Evolutionary conservation across 441 rosid species (phyloP), one percentile per base, ranked within the genome.

Genomic region (Lepidium campestre): DNA sequence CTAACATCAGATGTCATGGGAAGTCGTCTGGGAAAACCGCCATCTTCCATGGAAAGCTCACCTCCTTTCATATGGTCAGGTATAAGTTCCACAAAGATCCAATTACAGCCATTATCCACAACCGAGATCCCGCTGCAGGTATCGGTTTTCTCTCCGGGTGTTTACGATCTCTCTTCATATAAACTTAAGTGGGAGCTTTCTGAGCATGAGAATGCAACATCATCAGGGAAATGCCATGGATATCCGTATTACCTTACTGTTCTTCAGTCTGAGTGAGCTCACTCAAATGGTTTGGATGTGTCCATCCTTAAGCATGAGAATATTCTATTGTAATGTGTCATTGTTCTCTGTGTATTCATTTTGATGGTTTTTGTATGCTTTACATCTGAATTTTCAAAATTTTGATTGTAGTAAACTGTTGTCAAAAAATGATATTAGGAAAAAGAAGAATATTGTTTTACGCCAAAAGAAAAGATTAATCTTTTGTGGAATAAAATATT

Each of bases 61-160:
- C 75, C 87, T 40, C 86, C 96, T 1, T 87, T 86, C 77, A 72
- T 90, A 45, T 95, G 98, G 99, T 83, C 87, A 44, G 97, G 91
- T 45, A 79, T 89, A 57, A 87, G 93, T 74, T 81, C 85, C 19
- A 86, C 89, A 53, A 85, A 76, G 53, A 71, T 84, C 60, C 72
- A 42, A 63, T 75, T 88, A 47, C 80, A 76, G 73, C 90, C 99
- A 10, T 49, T 71, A 71, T 88, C 97, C 18, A 77, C 83, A 11
- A 41, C 63, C 0, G 84, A 81, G 74, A 78, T 90, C 68, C 87
- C 90, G 19, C 84, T 92, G 75, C 85, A 82, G 85, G 71, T 92
- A 50, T 88, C 86, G 35, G 76, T 86, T 62, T 92, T 95, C 71
- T 82, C 89, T 57, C 95, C 97, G 0, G 96, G 99, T 31, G 67